Base-by-base conservation (phyloP, 176 grass and related monocot species). In the Triticum dicoccoides region DNA sequence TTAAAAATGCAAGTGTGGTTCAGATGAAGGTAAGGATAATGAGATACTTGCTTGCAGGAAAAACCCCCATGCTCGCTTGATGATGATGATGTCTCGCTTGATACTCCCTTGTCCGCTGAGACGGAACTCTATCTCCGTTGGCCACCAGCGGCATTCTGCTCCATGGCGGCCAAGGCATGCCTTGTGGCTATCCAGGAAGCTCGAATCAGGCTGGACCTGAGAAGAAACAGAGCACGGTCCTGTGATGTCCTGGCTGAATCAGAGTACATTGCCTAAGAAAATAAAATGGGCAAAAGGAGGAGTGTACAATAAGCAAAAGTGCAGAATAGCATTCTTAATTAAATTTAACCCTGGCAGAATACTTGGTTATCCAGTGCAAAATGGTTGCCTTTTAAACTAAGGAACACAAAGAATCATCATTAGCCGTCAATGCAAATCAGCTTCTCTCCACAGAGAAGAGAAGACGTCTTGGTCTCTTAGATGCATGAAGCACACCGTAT, bases 401-500 rank as follows among this genome's bases (percentile, higher is more conserved):
- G 6, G 44, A 27, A 45, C 58, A 15, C 12, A 21, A 66, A 85
- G 41, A 66, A 32, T 49, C 4, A 27, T 45, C 42, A 45, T 45
- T 11, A 45, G 42, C 42, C 11, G 42, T 56, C 44, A 52, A 64
- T 39, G 34, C 29, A 82, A 42, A 39, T 76, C n/a, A 78, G 70
- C 63, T 63, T 86, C 73, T 64, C 58, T 73, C 13, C 63, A 71
- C 78, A 73, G 9, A 35, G 11, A 86, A 81, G 39, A 78, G 73
- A 86, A 49, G 6, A 51, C 2, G 0, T 39, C 38, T 39, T 39
- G 38, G 38, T 39, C 38, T 58, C 27, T 63, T 27, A 37, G 11
- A 51, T 41, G 77, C 38, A 65, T n/a, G 52, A 41, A 41, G 61
- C 65, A 42, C 29, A 41, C 8, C 32, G 14, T 71, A 30, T 45